These are phyloP conservation scores for Amphicarpaea edgeworthii DNA, from an alignment of 306 rosid genomes.

Conservation along the genomic window DNA sequence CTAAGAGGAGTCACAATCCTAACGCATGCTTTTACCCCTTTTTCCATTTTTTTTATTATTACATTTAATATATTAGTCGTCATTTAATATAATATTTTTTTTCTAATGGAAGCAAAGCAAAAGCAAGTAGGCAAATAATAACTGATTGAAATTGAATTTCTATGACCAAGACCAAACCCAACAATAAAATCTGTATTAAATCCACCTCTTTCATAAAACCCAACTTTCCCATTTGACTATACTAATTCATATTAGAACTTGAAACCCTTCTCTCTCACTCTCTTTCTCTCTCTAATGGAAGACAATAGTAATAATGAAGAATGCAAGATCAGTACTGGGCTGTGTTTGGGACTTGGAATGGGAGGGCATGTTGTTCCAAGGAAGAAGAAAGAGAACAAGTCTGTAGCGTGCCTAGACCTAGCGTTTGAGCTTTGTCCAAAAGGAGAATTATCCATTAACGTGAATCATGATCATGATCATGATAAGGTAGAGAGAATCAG, in stretches of 20 bases:
- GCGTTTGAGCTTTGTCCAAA: constrained; percentile 55
- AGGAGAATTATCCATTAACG: constrained; percentile 42
- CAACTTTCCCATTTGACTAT: constrained; percentile 55
- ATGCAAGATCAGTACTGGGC: constrained; percentile 65
- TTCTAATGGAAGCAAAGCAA: too few species aligned
- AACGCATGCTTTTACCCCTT: constrained; percentile 56
- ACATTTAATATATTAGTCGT: constrained; percentile 17
- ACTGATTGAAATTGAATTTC: constrained; percentile 52
- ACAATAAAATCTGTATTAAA: constrained; percentile 52
- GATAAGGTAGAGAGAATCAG: constrained; percentile 21
- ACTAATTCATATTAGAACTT: constrained; percentile 44
- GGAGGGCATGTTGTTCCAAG: constrained; percentile 51
- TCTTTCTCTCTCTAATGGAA: constrained; percentile 55
- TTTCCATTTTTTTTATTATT: not conserved
- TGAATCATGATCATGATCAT: not conserved
- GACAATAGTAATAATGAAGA: constrained; percentile 39
- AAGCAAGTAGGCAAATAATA: constrained; percentile 43
- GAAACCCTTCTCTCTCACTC: constrained; percentile 6
- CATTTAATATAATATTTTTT: not conserved
- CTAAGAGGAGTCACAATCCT: constrained; percentile 56
- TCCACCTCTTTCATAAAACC: constrained; percentile 48
- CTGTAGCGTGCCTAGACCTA: constrained; percentile 47
- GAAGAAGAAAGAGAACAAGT: constrained; percentile 37
- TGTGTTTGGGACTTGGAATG: constrained; percentile 68
- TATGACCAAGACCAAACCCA: constrained; percentile 44